phyloP scores from a whole-genome alignment of 2,329 filamentous ascomycete species.

The Colletotrichum nymphaeae region DNA sequence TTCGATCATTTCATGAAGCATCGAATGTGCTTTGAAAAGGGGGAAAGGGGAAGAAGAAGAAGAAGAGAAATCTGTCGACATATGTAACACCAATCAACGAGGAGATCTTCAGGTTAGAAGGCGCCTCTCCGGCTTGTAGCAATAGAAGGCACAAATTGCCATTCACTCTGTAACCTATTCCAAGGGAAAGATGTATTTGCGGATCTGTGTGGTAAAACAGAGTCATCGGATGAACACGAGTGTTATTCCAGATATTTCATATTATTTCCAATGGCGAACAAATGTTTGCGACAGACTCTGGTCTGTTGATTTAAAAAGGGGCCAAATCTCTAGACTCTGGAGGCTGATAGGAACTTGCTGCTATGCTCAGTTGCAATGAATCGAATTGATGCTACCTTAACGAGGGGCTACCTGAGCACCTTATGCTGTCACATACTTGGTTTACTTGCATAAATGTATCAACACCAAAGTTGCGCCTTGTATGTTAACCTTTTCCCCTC shows the following conservation, averaged over 20 bases:
- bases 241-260: background rate
- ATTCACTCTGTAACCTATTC: slow-evolving; percentile 5
- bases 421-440: too few relatives aligned
- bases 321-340: too few relatives aligned
- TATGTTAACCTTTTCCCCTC: too few relatives aligned
- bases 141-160: slow-evolving; percentile 31
- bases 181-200: background rate
- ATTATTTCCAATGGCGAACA: too few relatives aligned
- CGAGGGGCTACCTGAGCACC: too few relatives aligned
- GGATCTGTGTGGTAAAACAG: background rate
- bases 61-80: slow-evolving; percentile 9
- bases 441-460: background rate
- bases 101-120: slow-evolving; percentile 26
- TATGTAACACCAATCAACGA: slow-evolving; percentile 31
- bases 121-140: slow-evolving; percentile 32
- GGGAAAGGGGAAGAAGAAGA: background rate
- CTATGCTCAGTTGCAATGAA: too few relatives aligned
- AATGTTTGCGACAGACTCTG: too few relatives aligned
- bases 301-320: too few relatives aligned
- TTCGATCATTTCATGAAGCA: slow-evolving; percentile 13
- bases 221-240: background rate
- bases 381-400: too few relatives aligned
- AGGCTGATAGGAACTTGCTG: too few relatives aligned
- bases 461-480: background rate
- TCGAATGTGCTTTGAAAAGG: background rate